Percentiles rank a stretch among this genome's conserved stretches.
These are phyloP conservation scores for Lizonia empirigonia DNA, from an alignment of 2,329 filamentous ascomycete genomes.

Conservation along the genomic window DNA sequence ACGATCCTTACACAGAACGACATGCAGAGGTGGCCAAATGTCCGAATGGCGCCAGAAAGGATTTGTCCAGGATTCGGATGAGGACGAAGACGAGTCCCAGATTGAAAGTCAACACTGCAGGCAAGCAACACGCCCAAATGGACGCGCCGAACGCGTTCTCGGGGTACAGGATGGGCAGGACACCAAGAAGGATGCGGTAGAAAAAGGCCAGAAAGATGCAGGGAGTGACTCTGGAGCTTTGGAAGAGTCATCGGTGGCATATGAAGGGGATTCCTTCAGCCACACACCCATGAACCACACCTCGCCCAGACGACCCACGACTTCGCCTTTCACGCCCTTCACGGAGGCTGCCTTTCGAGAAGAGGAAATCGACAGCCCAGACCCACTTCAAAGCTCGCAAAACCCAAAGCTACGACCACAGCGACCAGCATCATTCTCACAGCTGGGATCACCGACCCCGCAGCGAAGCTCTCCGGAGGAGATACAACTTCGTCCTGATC, in stretches of 20 bases:
- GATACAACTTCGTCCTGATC: constrained; percentile 10
- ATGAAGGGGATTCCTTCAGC: not conserved
- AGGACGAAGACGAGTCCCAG: constrained; percentile 50
- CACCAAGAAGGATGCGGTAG: not conserved
- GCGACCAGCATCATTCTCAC: constrained; percentile 4
- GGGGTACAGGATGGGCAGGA: not conserved
- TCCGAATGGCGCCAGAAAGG: constrained; percentile 56
- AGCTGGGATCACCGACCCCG: constrained; percentile 8
- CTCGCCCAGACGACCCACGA: constrained; percentile 17
- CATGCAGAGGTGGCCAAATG: constrained; percentile 51
- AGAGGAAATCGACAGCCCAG: constrained; percentile 38
- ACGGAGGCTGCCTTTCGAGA: constrained; percentile 1
- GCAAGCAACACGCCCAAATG: constrained; percentile 17
- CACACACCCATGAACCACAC: constrained; percentile 10
- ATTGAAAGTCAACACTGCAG: constrained; percentile 32
- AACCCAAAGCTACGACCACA: constrained; percentile 10
- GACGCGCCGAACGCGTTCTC: constrained; percentile 31
- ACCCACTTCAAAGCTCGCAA: constrained; percentile 34
- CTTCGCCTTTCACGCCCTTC: constrained; percentile 29
- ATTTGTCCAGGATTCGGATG: constrained; percentile 59
- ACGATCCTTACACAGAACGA: constrained; percentile 31
- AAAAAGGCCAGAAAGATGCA: not conserved
- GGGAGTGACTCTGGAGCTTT: not conserved
- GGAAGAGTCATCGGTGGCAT: not conserved
- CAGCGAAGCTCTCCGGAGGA: constrained; percentile 12